A percentile compares a stretch with the other conserved stretches of the same genome.
Evolutionary conservation across 1,284 basidiomycete genomes (phyloP).

Genomic region (Leccinum insigne): DNA sequence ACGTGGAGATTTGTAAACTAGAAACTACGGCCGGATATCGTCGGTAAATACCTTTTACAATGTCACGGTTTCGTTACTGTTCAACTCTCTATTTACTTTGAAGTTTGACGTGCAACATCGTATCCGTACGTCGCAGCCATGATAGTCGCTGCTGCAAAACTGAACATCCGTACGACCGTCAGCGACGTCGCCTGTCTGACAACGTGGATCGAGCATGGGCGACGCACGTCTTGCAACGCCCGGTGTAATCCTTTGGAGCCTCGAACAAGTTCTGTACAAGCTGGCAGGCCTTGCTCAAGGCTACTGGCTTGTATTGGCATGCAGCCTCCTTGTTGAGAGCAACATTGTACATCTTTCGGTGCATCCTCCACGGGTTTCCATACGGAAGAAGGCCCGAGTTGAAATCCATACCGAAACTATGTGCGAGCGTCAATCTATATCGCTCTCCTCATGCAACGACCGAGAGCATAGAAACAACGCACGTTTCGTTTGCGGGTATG

Average conservation of each 20-base stretch:
- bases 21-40: too few species aligned
- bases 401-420: conserved; percentile 34
- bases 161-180: conserved; percentile 8
- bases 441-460: neutral
- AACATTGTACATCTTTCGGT: conserved; percentile 26
- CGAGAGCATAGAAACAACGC: neutral
- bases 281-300: conserved; percentile 23
- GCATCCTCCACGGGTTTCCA: conserved; percentile 25
- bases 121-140: conserved; percentile 31
- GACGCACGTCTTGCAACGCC: conserved; percentile 26
- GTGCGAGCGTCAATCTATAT: neutral
- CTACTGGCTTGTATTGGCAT: conserved; percentile 15
- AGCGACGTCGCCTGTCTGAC: neutral
- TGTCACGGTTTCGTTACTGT: too few species aligned
- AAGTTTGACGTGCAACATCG: conserved; percentile 13
- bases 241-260: conserved; percentile 15
- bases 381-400: conserved; percentile 29
- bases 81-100: too few species aligned
- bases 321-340: conserved; percentile 17
- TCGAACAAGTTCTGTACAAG: conserved; percentile 25
- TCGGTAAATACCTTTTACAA: too few species aligned
- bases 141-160: conserved; percentile 25
- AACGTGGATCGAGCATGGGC: neutral
- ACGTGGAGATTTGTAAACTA: too few species aligned
- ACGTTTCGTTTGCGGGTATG: conserved; percentile 24